These are phyloP conservation scores for Lentinula lateritia DNA, from an alignment of 768 basidiomycete genomes.

Conservation along the genomic window DNA sequence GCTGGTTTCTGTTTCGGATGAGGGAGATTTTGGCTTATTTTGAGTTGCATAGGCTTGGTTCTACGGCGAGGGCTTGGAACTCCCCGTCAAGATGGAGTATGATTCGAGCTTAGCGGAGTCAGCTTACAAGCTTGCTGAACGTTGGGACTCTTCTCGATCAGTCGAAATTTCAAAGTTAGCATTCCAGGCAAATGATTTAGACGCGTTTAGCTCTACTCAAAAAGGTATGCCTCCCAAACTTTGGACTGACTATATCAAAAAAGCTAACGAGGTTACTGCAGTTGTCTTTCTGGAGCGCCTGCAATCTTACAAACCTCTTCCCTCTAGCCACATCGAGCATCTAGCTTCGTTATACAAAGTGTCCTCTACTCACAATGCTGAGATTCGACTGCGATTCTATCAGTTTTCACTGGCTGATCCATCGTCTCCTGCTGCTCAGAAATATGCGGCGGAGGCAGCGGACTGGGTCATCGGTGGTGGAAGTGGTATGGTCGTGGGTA, in stretches of 20 bases:
- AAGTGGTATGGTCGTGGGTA: constrained; percentile 60
- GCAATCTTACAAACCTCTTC: constrained; percentile 56
- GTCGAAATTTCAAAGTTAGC: constrained; percentile 37
- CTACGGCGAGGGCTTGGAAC: constrained; percentile 67
- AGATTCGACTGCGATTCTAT: constrained; percentile 78
- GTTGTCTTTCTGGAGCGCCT: constrained; percentile 85
- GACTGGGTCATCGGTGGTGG: constrained; percentile 68
- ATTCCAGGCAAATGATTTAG: constrained; percentile 59
- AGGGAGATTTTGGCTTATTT: neutral
- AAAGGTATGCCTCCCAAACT: constrained; percentile 39
- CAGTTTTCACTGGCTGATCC: constrained; percentile 56
- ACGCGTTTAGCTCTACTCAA: constrained; percentile 67
- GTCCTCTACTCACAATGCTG: constrained; percentile 59
- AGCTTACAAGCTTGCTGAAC: constrained; percentile 65
- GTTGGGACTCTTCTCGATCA: constrained; percentile 66
- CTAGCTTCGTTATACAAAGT: constrained; percentile 52
- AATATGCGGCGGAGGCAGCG: constrained; percentile 48
- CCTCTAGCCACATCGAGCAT: constrained; percentile 48
- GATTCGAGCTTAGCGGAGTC: constrained; percentile 65
- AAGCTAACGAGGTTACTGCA: constrained; percentile 15
- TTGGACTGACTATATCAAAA: neutral
- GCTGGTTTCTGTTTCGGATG: neutral
- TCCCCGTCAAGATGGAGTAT: constrained; percentile 73
- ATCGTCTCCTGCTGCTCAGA: constrained; percentile 37
- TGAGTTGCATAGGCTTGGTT: constrained; percentile 61